Conservation (phyloP, 2,329 filamentous ascomycete genomes). For the Penicillium sp. region DNA sequence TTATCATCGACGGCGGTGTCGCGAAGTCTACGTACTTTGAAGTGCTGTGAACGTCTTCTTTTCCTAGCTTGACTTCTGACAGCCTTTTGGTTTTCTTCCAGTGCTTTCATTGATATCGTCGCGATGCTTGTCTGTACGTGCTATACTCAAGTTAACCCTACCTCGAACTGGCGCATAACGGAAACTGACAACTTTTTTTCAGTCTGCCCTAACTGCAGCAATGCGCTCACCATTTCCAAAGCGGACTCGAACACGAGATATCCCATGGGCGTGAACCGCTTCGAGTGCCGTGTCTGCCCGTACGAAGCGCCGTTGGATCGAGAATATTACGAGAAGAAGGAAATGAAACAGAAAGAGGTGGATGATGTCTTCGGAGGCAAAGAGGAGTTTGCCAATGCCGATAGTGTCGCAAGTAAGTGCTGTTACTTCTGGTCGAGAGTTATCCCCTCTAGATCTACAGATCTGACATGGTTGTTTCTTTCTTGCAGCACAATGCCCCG, state of each 20-base stretch:
- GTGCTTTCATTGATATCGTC: not conserved
- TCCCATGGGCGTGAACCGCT: constrained; percentile 62
- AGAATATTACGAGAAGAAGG: constrained; percentile 74
- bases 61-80: not conserved
- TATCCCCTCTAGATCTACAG: not conserved
- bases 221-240: constrained; percentile 47
- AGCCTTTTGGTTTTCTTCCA: not conserved
- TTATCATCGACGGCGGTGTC: constrained; percentile 6
- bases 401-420: constrained; percentile 64
- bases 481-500: constrained; percentile 69
- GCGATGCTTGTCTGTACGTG: constrained; percentile 25
- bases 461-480: not conserved
- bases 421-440: not conserved
- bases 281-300: constrained; percentile 93
- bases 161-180: not conserved
- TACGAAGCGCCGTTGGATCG: constrained; percentile 81
- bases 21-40: not conserved
- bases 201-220: constrained; percentile 52
- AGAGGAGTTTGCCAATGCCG: constrained; percentile 85
- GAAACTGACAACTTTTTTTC: constrained; percentile 20
- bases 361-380: constrained; percentile 88
- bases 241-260: constrained; percentile 37
- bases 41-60: not conserved
- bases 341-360: constrained; percentile 77
- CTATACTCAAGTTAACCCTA: not conserved